Conservation (phyloP, 1,139 yeast genomes). For the Yamadazyma kanchanaburiensis region DNA sequence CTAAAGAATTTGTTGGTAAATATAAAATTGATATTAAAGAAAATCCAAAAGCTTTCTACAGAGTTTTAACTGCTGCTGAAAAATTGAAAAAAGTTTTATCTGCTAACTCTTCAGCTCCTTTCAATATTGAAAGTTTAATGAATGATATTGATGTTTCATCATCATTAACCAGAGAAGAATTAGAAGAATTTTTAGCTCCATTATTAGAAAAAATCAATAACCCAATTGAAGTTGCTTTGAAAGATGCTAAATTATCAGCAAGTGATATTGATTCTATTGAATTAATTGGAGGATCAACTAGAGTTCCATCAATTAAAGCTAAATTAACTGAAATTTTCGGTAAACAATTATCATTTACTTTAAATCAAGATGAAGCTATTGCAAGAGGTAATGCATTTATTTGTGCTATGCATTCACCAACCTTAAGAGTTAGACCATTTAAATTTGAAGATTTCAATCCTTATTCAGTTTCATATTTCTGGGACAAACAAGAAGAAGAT, state of each 20-base stretch:
- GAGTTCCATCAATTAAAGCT: constrained; percentile 91
- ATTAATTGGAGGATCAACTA: constrained; percentile 96
- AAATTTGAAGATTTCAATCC: constrained; percentile 95
- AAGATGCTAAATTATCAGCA: constrained; percentile 68
- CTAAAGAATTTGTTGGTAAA: constrained; percentile 84
- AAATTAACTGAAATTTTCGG: constrained; percentile 78
- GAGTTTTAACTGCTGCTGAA: constrained; percentile 90
- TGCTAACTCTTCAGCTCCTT: constrained; percentile 93
- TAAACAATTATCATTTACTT: constrained; percentile 86
- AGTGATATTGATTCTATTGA: constrained; percentile 87
- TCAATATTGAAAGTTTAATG: constrained; percentile 95
- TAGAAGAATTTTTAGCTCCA: constrained; percentile 86
- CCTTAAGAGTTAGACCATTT: constrained; percentile 97
- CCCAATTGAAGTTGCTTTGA: constrained; percentile 81
- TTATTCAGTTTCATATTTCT: constrained; percentile 87
- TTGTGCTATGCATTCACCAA: constrained; percentile 99
- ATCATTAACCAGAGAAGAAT: constrained; percentile 83
- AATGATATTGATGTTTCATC: constrained; percentile 95
- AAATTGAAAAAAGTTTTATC: constrained; percentile 92
- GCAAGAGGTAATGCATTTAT: constrained; percentile 99
- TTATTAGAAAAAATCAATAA: constrained; percentile 68
- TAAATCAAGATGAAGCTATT: constrained; percentile 98
- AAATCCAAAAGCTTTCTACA: constrained; percentile 92
- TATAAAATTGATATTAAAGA: constrained; percentile 89
- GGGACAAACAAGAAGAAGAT: constrained; percentile 94